Percentiles rank a stretch among this genome's conserved stretches.
These are phyloP conservation scores for Wallacemonas rigidus DNA, from an alignment of 208 protist genomes.

Conservation along the genomic window DNA sequence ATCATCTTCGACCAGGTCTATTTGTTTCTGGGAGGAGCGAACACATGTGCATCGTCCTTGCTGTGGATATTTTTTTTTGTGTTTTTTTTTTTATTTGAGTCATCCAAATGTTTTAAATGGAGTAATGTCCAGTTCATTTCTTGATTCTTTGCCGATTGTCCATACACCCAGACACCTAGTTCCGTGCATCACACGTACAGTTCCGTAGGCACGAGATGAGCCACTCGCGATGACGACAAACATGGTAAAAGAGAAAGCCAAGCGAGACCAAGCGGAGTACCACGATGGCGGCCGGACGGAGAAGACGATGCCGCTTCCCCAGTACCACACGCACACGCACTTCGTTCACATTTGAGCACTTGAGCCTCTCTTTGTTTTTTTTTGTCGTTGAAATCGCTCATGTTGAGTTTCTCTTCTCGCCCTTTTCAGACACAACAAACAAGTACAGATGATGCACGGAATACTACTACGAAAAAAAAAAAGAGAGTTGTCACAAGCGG, in stretches of 20 bases:
- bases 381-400: too few relatives aligned
- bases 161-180: conserved; percentile 16
- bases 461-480: conserved; percentile 16
- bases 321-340: too few relatives aligned
- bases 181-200: not conserved
- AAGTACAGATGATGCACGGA: conserved; percentile 15
- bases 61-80: not conserved
- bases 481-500: not conserved
- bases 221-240: not conserved
- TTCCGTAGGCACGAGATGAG: not conserved
- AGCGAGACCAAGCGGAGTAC: too few relatives aligned
- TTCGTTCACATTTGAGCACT: too few relatives aligned
- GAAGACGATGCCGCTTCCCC: too few relatives aligned
- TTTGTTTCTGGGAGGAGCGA: too few relatives aligned
- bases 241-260: conserved; percentile 15
- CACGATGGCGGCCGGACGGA: too few relatives aligned
- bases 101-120: not conserved
- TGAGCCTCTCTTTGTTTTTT: too few relatives aligned
- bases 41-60: too few relatives aligned
- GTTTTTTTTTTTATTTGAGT: not conserved
- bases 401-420: too few relatives aligned
- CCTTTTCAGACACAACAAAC: too few relatives aligned
- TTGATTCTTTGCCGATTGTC: not conserved
- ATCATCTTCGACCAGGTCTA: too few relatives aligned
- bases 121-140: conserved; percentile 9